phyloP scores from a whole-genome alignment of 2,329 filamentous ascomycete species.

The Parastagonospora nodorum region DNA sequence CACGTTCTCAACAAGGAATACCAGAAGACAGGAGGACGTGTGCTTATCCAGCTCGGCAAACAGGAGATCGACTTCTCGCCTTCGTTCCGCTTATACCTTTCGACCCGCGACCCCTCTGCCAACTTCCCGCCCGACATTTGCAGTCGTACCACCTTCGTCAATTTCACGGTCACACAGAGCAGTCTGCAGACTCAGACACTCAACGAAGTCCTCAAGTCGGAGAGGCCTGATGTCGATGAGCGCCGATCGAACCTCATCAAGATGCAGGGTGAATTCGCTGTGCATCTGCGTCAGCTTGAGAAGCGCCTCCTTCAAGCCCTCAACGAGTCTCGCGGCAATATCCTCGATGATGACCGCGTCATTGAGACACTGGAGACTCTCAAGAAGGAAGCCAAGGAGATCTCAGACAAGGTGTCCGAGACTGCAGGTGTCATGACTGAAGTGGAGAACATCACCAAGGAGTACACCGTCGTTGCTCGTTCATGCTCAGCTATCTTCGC shows the following conservation, averaged over 20 bases:
- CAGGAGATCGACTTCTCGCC: conserved; percentile 99
- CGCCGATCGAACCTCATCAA: conserved; percentile 97
- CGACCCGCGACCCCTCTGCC: conserved; percentile 93
- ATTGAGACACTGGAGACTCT: conserved; percentile 97
- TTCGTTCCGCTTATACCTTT: conserved; percentile 92
- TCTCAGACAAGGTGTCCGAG: conserved; percentile 92
- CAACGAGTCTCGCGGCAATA: conserved; percentile 97
- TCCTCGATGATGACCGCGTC: conserved; percentile 96
- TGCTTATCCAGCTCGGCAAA: conserved; percentile 96
- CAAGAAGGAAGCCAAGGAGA: conserved; percentile 96
- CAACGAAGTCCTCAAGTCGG: conserved; percentile 95
- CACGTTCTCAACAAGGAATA: conserved; percentile 99
- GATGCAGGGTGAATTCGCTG: conserved; percentile 97
- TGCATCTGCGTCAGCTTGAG: conserved; percentile 94
- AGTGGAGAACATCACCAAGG: conserved; percentile 91
- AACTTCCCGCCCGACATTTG: conserved; percentile 96
- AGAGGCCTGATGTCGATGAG: conserved; percentile 96
- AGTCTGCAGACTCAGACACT: conserved; percentile 97
- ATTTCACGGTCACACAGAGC: conserved; percentile 98
- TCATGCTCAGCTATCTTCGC: conserved; percentile 98
- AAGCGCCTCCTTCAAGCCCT: conserved; percentile 91
- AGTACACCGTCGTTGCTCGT: conserved; percentile 90
- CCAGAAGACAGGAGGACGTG: conserved; percentile 96
- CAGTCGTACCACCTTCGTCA: conserved; percentile 98
- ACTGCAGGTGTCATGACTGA: conserved; percentile 98